Evolutionary conservation across 345 rosid species (phyloP), one percentile per base, ranked within the genome.

Genomic region (Boechera divaricarpa): DNA sequence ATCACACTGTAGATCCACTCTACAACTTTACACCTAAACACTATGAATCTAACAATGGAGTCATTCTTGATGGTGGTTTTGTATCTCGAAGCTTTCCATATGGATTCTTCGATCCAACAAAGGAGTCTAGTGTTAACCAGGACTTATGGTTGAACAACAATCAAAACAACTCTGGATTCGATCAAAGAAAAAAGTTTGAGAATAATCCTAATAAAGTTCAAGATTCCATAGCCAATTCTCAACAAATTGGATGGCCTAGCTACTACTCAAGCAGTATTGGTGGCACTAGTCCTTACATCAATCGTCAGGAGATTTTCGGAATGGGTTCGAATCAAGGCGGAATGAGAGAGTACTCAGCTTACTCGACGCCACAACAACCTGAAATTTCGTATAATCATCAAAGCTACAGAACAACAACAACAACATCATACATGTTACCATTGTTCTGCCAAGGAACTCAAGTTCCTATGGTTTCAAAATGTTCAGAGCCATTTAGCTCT

Each of bases 211-310:
- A 69, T 54, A 38, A 69, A 13, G 5, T 57, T 55, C 70, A 13
- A 42, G 81, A 77, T 57, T 58, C 69, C 9, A 7, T 58, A 44
- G 63, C 68, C 26, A 52, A 66, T 13, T 24, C 56, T 51, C 69
- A 53, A 4, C 69, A 78, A 31, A 4, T 29, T 15, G 81, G 47
- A 6, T 77, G 81, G 81, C 67, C 76, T 16, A 78, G 70, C 70
- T 44, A 44, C 49, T 42, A 64, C 70, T 36, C 68, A 48, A 67
- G 0, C 47, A 75, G 11, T 68, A 16, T 29, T 24, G 38, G n/a
- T 63, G 61, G 61, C 36, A 56, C 32, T 58, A 75, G 26, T 75
- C 65, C 56, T 55, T 74, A 57, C 52, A 29, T 18, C 33, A 68
- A 51, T 24, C 62, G 55, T 24, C 75, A 62, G 0, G 75, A 76